These are phyloP conservation scores for Mimosa pudica DNA, from an alignment of 306 rosid species.

Conservation along the genomic window DNA sequence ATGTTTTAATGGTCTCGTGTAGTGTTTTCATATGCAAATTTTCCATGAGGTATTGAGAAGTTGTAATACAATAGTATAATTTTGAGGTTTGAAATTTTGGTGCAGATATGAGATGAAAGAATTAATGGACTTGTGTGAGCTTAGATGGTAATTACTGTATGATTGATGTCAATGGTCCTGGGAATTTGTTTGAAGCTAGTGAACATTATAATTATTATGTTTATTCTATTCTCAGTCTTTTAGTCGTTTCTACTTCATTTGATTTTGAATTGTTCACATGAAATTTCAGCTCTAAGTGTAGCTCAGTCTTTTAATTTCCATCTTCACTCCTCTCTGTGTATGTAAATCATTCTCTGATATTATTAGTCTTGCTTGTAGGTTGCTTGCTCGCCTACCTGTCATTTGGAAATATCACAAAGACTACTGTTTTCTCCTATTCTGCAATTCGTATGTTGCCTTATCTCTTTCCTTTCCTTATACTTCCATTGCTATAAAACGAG, in stretches of 20 bases:
- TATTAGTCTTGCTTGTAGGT: background rate
- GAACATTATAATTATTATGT: background rate
- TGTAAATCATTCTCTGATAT: background rate
- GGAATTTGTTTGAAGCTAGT: too few relatives aligned
- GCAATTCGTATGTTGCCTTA: background rate
- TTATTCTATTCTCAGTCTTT: background rate
- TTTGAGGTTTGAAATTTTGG: too few relatives aligned
- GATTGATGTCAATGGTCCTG: too few relatives aligned
- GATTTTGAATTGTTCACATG: background rate
- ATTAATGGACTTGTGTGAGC: too few relatives aligned
- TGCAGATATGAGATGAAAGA: too few relatives aligned
- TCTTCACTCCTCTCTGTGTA: background rate
- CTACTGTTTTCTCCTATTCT: background rate
- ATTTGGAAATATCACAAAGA: background rate
- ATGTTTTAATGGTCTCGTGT: too few relatives aligned
- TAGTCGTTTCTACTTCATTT: background rate
- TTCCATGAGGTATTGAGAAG: too few relatives aligned
- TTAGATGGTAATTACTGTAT: too few relatives aligned
- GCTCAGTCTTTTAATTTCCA: background rate
- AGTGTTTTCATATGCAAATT: too few relatives aligned
- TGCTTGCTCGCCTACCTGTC: background rate
- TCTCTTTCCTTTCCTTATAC: background rate
- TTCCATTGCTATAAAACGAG: conserved; percentile 4
- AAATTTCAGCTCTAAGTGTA: background rate
- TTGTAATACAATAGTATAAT: too few relatives aligned